Base-by-base conservation (phyloP, 2,329 filamentous ascomycete species). In the Hymenoscyphus linearis region DNA sequence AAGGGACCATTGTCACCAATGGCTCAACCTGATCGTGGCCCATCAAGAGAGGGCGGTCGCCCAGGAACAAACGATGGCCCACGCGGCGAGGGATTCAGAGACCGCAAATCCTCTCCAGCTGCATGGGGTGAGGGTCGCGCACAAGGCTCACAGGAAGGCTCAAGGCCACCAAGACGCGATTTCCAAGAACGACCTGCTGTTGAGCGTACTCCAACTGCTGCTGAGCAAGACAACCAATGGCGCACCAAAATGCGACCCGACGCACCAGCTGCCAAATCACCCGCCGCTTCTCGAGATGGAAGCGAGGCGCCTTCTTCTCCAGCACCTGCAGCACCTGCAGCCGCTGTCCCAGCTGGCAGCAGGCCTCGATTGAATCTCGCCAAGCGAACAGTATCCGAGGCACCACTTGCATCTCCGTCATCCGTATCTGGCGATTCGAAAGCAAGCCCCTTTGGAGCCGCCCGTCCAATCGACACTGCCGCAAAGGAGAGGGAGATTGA, bases 151-250 rank as follows among this genome's bases (percentile, higher is more conserved):
- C 86, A 90, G 72, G 89, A 92, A 65, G 90, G 89, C 34, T 91
- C 91, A 26, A 85, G 90, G 65, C 90, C 90, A 64, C 90, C 91
- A 47, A 85, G 89, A 71, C 85, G 89, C 71, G 89, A 93, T 69
- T 90, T 90, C 73, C 81, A 83, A 64, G 88, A 91, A 64, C 85
- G 86, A 64, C 84, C 87, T 13, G 82, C 82, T 57, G 74, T 79
- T 16, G 88, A 91, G 73, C 85, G 90, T 68, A 82, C 82, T 57
- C 90, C 89, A 25, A 98, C 90, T 60, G 95, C 95, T 47, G 90
- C 95, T 56, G 95, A 99, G 63, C 85, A 90, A 72, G 95, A 98
- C 74, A 96, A 87, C 77, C 87, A 96, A 77, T 99, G 95, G 95
- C 89, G 95, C 70, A 82, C 83, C 67, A 90, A 84, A 76, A 98